Evolutionary conservation across 83 land plant species (phyloP).

Genomic region (Picea mariana): DNA sequence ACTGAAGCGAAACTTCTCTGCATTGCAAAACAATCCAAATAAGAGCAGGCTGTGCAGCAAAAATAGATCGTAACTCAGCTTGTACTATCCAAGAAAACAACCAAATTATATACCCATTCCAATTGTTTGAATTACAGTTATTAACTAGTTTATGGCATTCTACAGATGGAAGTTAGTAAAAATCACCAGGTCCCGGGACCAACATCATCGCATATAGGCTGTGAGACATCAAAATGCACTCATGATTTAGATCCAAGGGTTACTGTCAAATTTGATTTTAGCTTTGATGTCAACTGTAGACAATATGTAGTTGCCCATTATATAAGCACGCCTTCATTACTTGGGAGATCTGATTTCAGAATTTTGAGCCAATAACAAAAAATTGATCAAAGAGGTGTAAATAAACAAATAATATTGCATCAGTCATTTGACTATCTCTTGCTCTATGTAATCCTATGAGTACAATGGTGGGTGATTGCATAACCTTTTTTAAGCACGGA

Average conservation of each 20-base stretch:
- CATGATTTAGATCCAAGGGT: neutral
- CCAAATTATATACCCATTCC: neutral
- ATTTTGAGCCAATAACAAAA: neutral
- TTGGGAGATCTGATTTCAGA: neutral
- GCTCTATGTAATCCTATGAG: neutral
- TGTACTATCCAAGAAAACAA: neutral
- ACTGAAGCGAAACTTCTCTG: conserved; percentile 99
- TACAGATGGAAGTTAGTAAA: neutral
- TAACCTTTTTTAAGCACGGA: too few species aligned
- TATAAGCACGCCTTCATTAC: neutral
- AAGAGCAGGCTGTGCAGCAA: neutral
- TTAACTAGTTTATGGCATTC: neutral
- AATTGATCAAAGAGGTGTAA: neutral
- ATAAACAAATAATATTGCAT: neutral
- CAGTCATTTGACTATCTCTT: neutral
- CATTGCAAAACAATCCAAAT: conserved; percentile 19
- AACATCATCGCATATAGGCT: too few species aligned
- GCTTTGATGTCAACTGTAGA: neutral
- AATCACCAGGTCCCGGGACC: too few species aligned
- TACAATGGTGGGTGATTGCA: too few species aligned
- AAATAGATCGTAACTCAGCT: neutral
- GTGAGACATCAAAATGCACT: neutral
- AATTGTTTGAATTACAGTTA: conserved; percentile 5
- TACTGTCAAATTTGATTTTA: neutral
- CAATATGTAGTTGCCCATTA: neutral